Conservation (phyloP, 169 alveolate genomes). For the Cryptosporidium baileyi region DNA sequence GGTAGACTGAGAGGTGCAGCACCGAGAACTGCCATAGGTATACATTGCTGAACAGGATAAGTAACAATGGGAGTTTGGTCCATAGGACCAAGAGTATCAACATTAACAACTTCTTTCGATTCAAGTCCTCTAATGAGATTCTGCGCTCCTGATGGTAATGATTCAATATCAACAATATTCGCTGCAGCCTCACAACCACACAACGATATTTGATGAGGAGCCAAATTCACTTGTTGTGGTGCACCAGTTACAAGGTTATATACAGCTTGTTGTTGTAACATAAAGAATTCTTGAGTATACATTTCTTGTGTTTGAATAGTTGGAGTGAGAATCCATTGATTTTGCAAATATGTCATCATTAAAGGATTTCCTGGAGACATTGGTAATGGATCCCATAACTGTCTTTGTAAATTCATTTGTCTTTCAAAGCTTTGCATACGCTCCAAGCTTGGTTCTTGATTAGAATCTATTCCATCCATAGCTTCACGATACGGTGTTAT, state of each 20-base stretch:
- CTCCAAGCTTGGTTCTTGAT: constrained; percentile 65
- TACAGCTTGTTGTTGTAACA: constrained; percentile 78
- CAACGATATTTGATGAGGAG: constrained; percentile 78
- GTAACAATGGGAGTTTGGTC: constrained; percentile 68
- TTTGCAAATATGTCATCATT: constrained; percentile 79
- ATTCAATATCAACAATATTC: constrained; percentile 62
- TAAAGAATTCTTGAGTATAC: constrained; percentile 81
- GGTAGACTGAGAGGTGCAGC: constrained; percentile 70
- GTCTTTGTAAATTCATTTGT: constrained; percentile 68
- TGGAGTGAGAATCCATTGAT: constrained; percentile 77
- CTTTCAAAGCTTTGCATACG: constrained; percentile 70
- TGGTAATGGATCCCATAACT: constrained; percentile 75
- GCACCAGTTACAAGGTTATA: constrained; percentile 75
- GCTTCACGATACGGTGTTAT: constrained; percentile 68
- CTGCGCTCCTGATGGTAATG: constrained; percentile 68
- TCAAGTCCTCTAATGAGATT: constrained; percentile 61
- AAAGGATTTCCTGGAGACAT: constrained; percentile 81
- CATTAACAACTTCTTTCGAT: constrained; percentile 54
- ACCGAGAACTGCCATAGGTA: constrained; percentile 70
- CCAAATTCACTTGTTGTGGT: constrained; percentile 77
- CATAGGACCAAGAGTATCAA: constrained; percentile 65
- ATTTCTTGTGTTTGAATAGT: constrained; percentile 77
- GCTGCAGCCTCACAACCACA: constrained; percentile 71
- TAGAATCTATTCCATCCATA: constrained; percentile 66
- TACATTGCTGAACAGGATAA: constrained; percentile 65